Percentiles rank a stretch among this genome's conserved stretches.
Conservation (phyloP, 768 basidiomycete genomes). For the Pilatotrama ljubarskyi region DNA sequence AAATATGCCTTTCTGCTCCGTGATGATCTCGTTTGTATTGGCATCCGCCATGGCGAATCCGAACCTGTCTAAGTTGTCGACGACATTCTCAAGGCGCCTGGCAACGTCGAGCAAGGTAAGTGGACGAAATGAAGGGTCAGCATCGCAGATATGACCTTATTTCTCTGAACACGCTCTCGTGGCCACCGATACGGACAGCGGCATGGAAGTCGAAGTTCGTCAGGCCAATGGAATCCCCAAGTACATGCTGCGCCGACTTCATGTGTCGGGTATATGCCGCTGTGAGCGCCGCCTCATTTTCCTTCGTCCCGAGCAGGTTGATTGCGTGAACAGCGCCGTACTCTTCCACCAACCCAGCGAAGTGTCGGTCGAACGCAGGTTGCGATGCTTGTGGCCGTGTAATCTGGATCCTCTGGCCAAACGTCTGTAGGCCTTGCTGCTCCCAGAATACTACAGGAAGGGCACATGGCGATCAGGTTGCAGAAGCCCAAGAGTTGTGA, state of each 20-base stretch:
- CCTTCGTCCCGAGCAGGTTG: constrained; percentile 89
- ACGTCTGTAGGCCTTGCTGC: constrained; percentile 93
- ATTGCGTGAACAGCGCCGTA: constrained; percentile 86
- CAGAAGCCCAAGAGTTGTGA: background rate
- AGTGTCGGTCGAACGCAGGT: constrained; percentile 95
- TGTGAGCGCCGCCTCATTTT: constrained; percentile 87
- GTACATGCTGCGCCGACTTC: constrained; percentile 56
- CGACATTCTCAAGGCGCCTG: constrained; percentile 62
- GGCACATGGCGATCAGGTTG: constrained; percentile 5
- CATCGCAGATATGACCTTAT: constrained; percentile 46
- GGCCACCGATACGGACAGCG: constrained; percentile 75
- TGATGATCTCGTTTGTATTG: constrained; percentile 65
- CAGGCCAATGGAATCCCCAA: constrained; percentile 70
- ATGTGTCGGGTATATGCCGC: constrained; percentile 83
- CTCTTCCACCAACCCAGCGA: constrained; percentile 80
- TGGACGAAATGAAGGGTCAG: background rate
- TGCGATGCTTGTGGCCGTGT: constrained; percentile 95
- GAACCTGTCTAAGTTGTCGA: constrained; percentile 70
- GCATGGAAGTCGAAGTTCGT: constrained; percentile 96
- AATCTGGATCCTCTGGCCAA: constrained; percentile 92
- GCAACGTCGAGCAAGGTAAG: background rate
- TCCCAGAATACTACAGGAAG: constrained; percentile 91
- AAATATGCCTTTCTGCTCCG: constrained; percentile 90
- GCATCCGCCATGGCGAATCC: constrained; percentile 85
- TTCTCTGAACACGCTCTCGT: constrained; percentile 81